A percentile compares a stretch with the other conserved stretches of the same genome.
Evolutionary conservation across 2,329 filamentous ascomycete species (phyloP).

Genomic region (Dothideomycetes sp.): DNA sequence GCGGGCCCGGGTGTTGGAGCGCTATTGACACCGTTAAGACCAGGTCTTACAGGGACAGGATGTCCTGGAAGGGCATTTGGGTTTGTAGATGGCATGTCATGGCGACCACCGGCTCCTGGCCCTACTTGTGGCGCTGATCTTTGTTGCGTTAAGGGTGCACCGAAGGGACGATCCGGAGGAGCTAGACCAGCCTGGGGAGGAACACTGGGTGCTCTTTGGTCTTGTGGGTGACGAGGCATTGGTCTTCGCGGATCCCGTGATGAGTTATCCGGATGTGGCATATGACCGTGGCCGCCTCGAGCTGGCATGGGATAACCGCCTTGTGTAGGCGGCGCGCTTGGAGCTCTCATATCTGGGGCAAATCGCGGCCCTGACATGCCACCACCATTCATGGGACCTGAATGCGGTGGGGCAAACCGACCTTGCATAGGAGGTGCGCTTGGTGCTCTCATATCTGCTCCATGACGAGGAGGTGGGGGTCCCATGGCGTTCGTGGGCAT

Average conservation of each 20-base stretch:
- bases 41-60: conserved; percentile 46
- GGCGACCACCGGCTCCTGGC: conserved; percentile 4
- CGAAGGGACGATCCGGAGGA: conserved; percentile 12
- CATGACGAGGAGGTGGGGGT: too few species aligned
- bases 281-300: not conserved
- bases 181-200: conserved; percentile 2
- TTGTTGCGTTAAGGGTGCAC: conserved; percentile 21
- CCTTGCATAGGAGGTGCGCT: too few species aligned
- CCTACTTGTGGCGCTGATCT: conserved; percentile 2
- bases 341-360: conserved; percentile 7
- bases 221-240: not conserved
- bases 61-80: conserved; percentile 49
- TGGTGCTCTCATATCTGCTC: too few species aligned
- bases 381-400: conserved; percentile 3
- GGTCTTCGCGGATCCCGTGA: not conserved
- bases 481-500: too few species aligned
- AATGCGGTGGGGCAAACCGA: conserved; percentile 4
- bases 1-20: conserved; percentile 36
- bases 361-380: not conserved
- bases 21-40: conserved; percentile 32
- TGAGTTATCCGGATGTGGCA: not conserved
- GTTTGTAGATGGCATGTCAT: conserved; percentile 28
- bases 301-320: not conserved
- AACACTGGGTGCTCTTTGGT: conserved; percentile 2
- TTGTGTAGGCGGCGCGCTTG: conserved; percentile 10